Evolutionary conservation across 2,329 filamentous ascomycete species (phyloP).

Genomic region (Fusarium euwallaceae): DNA sequence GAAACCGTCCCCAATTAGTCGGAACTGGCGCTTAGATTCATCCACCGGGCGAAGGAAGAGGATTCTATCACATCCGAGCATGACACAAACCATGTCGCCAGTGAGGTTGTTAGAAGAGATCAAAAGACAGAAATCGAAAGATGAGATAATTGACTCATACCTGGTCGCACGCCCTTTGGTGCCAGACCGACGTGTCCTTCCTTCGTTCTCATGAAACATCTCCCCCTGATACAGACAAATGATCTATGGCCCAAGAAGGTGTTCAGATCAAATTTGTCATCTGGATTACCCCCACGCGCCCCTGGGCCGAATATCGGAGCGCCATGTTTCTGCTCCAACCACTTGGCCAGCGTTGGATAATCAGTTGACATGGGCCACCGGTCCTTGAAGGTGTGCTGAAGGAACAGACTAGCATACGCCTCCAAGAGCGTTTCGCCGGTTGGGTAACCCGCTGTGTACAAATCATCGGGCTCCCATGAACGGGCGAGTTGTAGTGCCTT

Average conservation of each 20-base stretch:
- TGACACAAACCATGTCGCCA: slow-evolving; percentile 11
- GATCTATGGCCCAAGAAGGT: too few species aligned
- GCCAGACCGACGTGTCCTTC: slow-evolving; percentile 1
- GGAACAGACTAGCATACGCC: slow-evolving; percentile 1
- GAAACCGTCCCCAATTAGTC: not conserved
- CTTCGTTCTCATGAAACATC: not conserved
- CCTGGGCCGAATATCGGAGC: too few species aligned
- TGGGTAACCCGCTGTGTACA: not conserved
- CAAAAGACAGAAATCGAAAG: too few species aligned
- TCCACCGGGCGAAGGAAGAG: not conserved
- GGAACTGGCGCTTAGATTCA: not conserved
- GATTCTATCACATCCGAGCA: slow-evolving; percentile 6
- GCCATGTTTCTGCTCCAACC: too few species aligned
- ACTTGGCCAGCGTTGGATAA: too few species aligned
- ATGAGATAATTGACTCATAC: too few species aligned
- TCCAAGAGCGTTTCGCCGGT: slow-evolving; percentile 7
- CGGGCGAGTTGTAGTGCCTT: not conserved
- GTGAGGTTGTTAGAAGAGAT: not conserved
- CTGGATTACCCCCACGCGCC: too few species aligned
- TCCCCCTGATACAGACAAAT: too few species aligned
- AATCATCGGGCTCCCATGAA: slow-evolving; percentile 7
- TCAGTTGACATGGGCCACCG: not conserved
- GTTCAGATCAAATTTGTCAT: too few species aligned
- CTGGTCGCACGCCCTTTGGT: not conserved
- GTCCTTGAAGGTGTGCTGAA: slow-evolving; percentile 4